These are phyloP conservation scores for Lodderomyces oxycetoniae DNA, from an alignment of 1,139 yeast species.

Conservation along the genomic window DNA sequence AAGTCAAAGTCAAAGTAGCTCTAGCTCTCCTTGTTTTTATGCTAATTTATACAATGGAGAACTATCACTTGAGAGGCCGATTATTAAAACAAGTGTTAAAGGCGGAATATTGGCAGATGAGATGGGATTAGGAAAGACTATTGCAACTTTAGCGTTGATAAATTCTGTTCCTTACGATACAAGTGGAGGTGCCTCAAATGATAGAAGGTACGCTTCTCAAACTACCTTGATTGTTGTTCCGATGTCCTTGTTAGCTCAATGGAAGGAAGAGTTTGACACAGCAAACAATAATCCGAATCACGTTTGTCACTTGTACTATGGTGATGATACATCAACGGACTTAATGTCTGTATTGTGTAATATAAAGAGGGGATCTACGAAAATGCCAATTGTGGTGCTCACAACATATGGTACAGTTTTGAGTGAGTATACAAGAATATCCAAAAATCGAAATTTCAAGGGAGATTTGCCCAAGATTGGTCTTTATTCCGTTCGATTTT, in stretches of 20 bases:
- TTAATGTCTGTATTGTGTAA: constrained; percentile 41
- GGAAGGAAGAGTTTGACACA: constrained; percentile 77
- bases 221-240: constrained; percentile 86
- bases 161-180: constrained; percentile 57
- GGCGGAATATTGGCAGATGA: constrained; percentile 98
- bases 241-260: constrained; percentile 83
- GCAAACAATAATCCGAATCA: constrained; percentile 47
- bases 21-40: constrained; percentile 44
- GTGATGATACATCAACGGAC: constrained; percentile 51
- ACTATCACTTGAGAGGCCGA: constrained; percentile 63
- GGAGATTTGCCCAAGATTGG: constrained; percentile 44
- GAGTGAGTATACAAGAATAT: constrained; percentile 55
- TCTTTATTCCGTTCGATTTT: constrained; percentile 67
- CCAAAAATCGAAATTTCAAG: constrained; percentile 25
- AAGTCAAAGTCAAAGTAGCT: constrained; percentile 9
- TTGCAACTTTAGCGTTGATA: constrained; percentile 72
- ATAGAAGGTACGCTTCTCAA: constrained; percentile 50
- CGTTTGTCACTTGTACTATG: constrained; percentile 64
- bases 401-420: constrained; percentile 89
- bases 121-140: constrained; percentile 95
- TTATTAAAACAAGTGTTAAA: constrained; percentile 48
- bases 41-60: constrained; percentile 84
- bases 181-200: neutral
- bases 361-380: constrained; percentile 16
- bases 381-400: constrained; percentile 66